phyloP scores from a whole-genome alignment of 306 rosid genomes.

The Prunus persica region DNA sequence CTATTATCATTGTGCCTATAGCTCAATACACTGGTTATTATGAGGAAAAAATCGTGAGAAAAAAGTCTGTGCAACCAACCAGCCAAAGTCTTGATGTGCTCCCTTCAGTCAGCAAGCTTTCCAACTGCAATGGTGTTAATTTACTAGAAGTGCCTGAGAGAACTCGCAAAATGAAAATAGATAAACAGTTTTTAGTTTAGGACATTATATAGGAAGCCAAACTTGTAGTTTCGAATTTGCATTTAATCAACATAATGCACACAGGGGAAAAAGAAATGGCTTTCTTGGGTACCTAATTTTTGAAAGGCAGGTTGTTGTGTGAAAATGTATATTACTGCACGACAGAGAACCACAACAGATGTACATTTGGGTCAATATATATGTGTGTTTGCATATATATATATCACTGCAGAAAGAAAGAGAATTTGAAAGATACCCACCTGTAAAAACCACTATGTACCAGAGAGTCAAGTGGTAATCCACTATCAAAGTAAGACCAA shows the following conservation, averaged over 20 bases:
- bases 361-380: constrained; percentile 1
- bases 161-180: constrained; percentile 15
- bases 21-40: neutral
- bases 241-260: neutral
- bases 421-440: constrained; percentile 38
- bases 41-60: neutral
- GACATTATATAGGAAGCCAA: constrained; percentile 10
- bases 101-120: constrained; percentile 83
- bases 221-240: neutral
- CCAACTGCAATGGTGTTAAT: constrained; percentile 88
- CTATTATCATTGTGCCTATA: neutral
- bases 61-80: constrained; percentile 48
- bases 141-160: constrained; percentile 57
- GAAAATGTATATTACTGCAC: constrained; percentile 64
- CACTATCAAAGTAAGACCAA: constrained; percentile 63
- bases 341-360: constrained; percentile 20
- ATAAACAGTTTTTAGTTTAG: constrained; percentile 9
- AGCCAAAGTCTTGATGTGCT: constrained; percentile 75
- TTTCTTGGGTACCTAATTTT: constrained; percentile 54
- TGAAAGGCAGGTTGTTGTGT: constrained; percentile 76
- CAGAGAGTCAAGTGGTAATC: constrained; percentile 78
- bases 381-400: neutral
- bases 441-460: constrained; percentile 63
- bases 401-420: neutral
- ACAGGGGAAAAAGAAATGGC: neutral